Conservation (phyloP, 2,329 filamentous ascomycete species). For the Hymenoscyphus albidus region DNA sequence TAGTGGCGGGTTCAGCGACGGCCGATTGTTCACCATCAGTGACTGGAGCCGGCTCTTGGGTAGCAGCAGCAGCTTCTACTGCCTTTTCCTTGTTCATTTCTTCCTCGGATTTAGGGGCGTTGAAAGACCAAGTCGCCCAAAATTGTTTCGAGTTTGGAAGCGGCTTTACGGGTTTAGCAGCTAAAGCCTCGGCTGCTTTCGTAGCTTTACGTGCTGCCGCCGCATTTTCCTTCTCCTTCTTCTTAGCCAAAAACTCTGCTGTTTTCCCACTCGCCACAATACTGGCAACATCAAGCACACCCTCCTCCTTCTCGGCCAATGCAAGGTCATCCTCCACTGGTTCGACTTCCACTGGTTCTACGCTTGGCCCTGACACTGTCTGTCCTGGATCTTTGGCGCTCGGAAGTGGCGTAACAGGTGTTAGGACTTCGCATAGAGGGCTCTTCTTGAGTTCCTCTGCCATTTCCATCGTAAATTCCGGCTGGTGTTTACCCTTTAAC, state of each 20-base stretch:
- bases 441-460: slow-evolving; percentile 68
- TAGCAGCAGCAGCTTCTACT: slow-evolving; percentile 12
- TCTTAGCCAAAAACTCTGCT: slow-evolving; percentile 76
- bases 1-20: slow-evolving; percentile 11
- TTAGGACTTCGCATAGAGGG: slow-evolving; percentile 61
- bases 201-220: slow-evolving; percentile 56
- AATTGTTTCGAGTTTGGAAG: slow-evolving; percentile 70
- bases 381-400: slow-evolving; percentile 44
- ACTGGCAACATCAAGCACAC: slow-evolving; percentile 77
- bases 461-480: slow-evolving; percentile 59
- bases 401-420: slow-evolving; percentile 47
- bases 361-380: slow-evolving; percentile 33
- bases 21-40: slow-evolving; percentile 13
- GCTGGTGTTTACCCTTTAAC: slow-evolving; percentile 47
- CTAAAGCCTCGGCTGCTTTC: slow-evolving; percentile 47
- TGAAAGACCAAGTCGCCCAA: slow-evolving; percentile 68
- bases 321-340: slow-evolving; percentile 35
- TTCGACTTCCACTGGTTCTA: slow-evolving; percentile 29
- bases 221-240: slow-evolving; percentile 71
- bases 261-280: slow-evolving; percentile 81
- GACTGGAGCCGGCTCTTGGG: not conserved
- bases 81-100: slow-evolving; percentile 31
- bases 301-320: slow-evolving; percentile 55
- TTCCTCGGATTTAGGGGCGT: slow-evolving; percentile 46
- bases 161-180: slow-evolving; percentile 50